Conservation (phyloP, 331 rosid species). For the Arachis monticola region DNA sequence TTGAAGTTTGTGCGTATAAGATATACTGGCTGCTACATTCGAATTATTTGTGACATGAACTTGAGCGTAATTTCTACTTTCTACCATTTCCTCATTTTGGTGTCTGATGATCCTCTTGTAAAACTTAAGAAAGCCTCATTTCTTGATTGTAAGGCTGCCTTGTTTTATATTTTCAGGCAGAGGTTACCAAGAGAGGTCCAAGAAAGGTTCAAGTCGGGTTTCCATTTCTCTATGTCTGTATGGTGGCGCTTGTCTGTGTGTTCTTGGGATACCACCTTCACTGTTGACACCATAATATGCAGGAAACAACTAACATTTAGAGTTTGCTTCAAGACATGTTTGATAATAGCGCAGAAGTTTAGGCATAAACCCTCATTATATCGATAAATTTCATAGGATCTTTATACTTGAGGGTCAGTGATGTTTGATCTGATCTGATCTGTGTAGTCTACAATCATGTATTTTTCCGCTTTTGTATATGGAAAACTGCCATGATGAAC, state of each 20-base stretch:
- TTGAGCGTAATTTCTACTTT: neutral
- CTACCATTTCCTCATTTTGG: constrained; percentile 13
- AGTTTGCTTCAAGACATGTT: constrained; percentile 22
- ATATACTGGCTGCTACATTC: constrained; percentile 2
- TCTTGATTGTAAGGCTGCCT: constrained; percentile 25
- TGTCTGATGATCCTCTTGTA: neutral
- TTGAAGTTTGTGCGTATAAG: neutral
- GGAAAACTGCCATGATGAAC: constrained; percentile 30
- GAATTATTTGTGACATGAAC: constrained; percentile 28
- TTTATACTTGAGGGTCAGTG: constrained; percentile 33
- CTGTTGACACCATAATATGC: constrained; percentile 46
- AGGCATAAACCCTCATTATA: constrained; percentile 38
- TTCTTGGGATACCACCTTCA: constrained; percentile 67
- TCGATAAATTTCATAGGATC: constrained; percentile 27
- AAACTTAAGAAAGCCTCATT: constrained; percentile 20
- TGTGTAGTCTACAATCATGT: constrained; percentile 27
- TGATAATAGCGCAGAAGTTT: constrained; percentile 40
- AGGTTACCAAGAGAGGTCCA: constrained; percentile 54
- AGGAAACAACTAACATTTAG: constrained; percentile 42
- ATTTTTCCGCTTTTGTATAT: constrained; percentile 34
- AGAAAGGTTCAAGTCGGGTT: constrained; percentile 69
- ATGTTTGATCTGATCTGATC: constrained; percentile 33
- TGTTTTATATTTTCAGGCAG: constrained; percentile 54
- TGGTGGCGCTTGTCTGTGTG: constrained; percentile 73
- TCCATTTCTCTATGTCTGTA: constrained; percentile 77